Conservation (phyloP, 1,139 yeast species). For the Barnettozyma hawaiiensis region DNA sequence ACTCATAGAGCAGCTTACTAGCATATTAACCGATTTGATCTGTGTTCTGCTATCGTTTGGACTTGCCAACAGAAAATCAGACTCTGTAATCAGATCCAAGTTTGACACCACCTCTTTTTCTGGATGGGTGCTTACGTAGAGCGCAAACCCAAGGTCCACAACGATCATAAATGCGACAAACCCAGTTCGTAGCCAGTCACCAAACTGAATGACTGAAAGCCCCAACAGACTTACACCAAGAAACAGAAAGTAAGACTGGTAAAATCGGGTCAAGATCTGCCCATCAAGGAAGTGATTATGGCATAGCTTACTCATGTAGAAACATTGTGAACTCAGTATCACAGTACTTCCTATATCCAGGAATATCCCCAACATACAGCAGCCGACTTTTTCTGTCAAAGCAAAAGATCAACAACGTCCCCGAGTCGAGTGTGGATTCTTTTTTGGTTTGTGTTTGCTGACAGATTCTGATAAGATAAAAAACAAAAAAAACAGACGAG, state of each 20-base stretch:
- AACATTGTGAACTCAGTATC: conserved; percentile 2
- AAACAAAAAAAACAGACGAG: background rate
- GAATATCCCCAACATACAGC: background rate
- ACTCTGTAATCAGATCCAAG: conserved; percentile 5
- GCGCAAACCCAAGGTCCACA: background rate
- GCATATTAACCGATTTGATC: background rate
- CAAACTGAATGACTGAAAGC: background rate
- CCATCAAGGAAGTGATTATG: conserved; percentile 11
- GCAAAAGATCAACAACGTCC: too few species aligned
- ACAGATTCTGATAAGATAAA: too few species aligned
- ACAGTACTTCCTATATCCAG: background rate
- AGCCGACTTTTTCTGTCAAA: too few species aligned
- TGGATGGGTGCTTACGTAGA: background rate
- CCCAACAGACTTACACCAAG: conserved; percentile 1
- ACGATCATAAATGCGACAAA: conserved; percentile 1
- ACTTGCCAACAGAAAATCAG: background rate
- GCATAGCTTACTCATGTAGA: conserved; percentile 7
- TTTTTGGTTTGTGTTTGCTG: too few species aligned
- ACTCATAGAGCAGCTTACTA: background rate
- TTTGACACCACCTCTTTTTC: conserved; percentile 5
- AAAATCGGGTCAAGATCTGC: conserved; percentile 1
- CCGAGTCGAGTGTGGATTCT: too few species aligned
- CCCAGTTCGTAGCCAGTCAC: background rate
- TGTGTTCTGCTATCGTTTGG: background rate
- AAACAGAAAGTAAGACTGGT: conserved; percentile 6